Percentiles rank a stretch among this genome's conserved stretches.
Conservation (phyloP, 768 basidiomycete genomes). For the Artomyces pyxidatus region DNA sequence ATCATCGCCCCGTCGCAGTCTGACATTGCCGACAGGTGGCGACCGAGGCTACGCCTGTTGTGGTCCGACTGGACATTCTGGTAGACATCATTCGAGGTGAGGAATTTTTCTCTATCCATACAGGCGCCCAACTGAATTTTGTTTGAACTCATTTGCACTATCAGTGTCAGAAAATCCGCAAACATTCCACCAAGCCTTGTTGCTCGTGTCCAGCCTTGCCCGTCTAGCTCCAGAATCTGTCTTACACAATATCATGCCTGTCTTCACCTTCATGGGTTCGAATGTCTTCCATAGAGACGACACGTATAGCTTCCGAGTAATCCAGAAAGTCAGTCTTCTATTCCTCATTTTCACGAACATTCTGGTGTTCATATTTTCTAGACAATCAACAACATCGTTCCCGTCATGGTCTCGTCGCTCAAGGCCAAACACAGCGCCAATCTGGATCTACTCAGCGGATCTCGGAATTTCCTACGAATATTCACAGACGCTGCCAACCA, state of each 20-base stretch:
- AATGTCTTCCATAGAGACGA: slow-evolving; percentile 96
- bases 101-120: slow-evolving; percentile 15
- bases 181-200: slow-evolving; percentile 86
- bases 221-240: slow-evolving; percentile 85
- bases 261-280: slow-evolving; percentile 99
- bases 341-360: neutral
- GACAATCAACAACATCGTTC: slow-evolving; percentile 92
- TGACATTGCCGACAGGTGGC: slow-evolving; percentile 32
- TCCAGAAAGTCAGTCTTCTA: slow-evolving; percentile 62
- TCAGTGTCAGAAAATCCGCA: slow-evolving; percentile 86
- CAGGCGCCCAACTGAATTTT: neutral
- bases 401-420: slow-evolving; percentile 82
- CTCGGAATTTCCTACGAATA: slow-evolving; percentile 77
- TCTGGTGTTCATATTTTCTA: slow-evolving; percentile 22
- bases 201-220: slow-evolving; percentile 80
- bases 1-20: neutral
- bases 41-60: slow-evolving; percentile 43
- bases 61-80: slow-evolving; percentile 74
- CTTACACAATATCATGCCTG: slow-evolving; percentile 91
- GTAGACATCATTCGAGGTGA: slow-evolving; percentile 81
- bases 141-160: slow-evolving; percentile 3
- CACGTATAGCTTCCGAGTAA: slow-evolving; percentile 88
- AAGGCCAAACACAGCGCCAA: slow-evolving; percentile 44
- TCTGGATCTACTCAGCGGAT: slow-evolving; percentile 57
- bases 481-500: slow-evolving; percentile 92